Conservation (phyloP, 208 protist species). For the Leishmania martiniquensis region DNA sequence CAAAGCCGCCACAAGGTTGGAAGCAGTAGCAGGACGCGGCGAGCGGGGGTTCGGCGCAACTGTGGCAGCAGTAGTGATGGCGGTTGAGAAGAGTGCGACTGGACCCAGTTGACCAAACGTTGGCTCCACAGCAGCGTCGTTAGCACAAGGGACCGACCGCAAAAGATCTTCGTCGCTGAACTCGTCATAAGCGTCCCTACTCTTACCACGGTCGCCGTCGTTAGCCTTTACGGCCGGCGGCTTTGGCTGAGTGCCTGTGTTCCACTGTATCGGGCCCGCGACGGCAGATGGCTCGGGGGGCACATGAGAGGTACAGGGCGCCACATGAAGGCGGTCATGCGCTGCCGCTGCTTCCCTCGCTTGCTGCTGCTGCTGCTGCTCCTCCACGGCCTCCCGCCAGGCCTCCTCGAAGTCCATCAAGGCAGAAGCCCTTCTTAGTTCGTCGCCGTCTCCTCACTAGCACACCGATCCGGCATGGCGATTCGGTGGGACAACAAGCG, state of each 20-base stretch:
- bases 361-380: slow-evolving; percentile 1
- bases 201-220: not conserved
- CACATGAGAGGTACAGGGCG: not conserved
- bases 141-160: slow-evolving; percentile 39
- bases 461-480: not conserved
- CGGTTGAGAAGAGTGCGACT: not conserved
- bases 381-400: slow-evolving; percentile 28
- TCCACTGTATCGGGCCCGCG: not conserved
- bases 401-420: slow-evolving; percentile 32
- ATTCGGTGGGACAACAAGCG: not conserved
- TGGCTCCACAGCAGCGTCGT: slow-evolving; percentile 32
- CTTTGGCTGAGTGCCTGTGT: not conserved
- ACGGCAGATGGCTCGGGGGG: not conserved
- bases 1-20: not conserved
- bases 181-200: slow-evolving; percentile 27
- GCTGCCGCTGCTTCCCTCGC: not conserved
- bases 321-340: not conserved
- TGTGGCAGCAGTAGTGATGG: not conserved
- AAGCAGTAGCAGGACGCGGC: not conserved
- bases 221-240: too few species aligned
- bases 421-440: not conserved
- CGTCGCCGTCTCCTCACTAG: not conserved
- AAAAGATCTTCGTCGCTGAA: slow-evolving; percentile 54
- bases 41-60: not conserved
- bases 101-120: not conserved